Conservation (phyloP, 106 monocot genomes). For the Amphibolis antarctica region DNA sequence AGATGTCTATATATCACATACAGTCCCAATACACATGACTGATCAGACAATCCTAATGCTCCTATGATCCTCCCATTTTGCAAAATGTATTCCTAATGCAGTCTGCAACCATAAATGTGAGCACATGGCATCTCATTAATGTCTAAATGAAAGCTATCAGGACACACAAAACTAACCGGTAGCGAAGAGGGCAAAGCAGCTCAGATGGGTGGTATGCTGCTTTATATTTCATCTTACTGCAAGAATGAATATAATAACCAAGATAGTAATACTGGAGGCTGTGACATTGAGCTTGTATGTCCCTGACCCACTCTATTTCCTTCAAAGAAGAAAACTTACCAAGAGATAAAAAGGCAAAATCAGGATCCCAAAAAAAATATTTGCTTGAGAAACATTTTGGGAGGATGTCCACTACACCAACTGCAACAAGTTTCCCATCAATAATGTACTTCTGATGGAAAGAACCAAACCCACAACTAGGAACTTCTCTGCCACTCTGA, state of each 20-base stretch:
- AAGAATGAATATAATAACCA: slow-evolving; percentile 96
- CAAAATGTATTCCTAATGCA: background rate
- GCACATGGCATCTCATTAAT: background rate
- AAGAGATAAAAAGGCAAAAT: slow-evolving; percentile 71
- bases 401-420: slow-evolving; percentile 92
- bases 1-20: background rate
- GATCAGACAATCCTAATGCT: too few relatives aligned
- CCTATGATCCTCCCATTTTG: too few relatives aligned
- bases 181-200: slow-evolving; percentile 92
- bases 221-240: slow-evolving; percentile 98
- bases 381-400: slow-evolving; percentile 97
- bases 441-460: slow-evolving; percentile 91
- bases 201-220: slow-evolving; percentile 88
- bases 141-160: background rate
- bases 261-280: slow-evolving; percentile 85
- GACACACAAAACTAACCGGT: slow-evolving; percentile 38
- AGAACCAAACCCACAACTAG: slow-evolving; percentile 80
- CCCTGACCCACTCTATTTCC: slow-evolving; percentile 88
- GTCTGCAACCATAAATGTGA: background rate
- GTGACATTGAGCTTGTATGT: slow-evolving; percentile 25
- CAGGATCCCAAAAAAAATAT: slow-evolving; percentile 99
- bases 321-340: slow-evolving; percentile 89
- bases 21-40: too few relatives aligned
- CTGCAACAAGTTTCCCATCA: slow-evolving; percentile 91
- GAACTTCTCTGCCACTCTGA: slow-evolving; percentile 17